Evolutionary conservation across 306 rosid species (phyloP).

Genomic region (Medicago arabica): DNA sequence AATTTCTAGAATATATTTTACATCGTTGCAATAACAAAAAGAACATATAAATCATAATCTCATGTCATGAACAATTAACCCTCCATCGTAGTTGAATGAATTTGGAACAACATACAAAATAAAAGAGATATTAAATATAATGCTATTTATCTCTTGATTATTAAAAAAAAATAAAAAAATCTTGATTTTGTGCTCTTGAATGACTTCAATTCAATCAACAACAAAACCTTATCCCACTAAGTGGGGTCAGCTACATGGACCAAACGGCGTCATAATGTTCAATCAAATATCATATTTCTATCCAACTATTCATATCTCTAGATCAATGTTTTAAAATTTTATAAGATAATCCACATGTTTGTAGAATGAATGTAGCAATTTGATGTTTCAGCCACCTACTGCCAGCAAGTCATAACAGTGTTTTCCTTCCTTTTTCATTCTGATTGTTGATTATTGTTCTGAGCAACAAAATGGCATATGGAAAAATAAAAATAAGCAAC

Average conservation of each 20-base stretch:
- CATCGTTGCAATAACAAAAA: not conserved
- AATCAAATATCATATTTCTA: no score
- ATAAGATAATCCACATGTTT: conserved; percentile 13
- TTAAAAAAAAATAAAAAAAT: no score
- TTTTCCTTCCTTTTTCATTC: not conserved
- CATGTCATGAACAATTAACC: not conserved
- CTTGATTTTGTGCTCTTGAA: no score
- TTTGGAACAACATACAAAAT: not conserved
- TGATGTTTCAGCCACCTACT: conserved; percentile 13
- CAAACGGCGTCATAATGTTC: no score
- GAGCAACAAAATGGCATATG: conserved; percentile 5
- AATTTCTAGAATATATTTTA: not conserved
- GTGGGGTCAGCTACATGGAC: no score
- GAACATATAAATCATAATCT: not conserved
- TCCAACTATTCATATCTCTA: no score
- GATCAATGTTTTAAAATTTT: not conserved
- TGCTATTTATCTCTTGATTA: no score
- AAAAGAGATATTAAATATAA: not conserved
- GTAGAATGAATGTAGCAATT: conserved; percentile 1
- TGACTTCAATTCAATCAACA: no score
- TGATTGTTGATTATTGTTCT: not conserved
- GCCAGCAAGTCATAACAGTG: not conserved
- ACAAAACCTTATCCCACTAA: no score
- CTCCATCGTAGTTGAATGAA: not conserved
- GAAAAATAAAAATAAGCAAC: conserved; percentile 46